Conservation (phyloP, 768 basidiomycete genomes). For the Cyathus striatus region DNA sequence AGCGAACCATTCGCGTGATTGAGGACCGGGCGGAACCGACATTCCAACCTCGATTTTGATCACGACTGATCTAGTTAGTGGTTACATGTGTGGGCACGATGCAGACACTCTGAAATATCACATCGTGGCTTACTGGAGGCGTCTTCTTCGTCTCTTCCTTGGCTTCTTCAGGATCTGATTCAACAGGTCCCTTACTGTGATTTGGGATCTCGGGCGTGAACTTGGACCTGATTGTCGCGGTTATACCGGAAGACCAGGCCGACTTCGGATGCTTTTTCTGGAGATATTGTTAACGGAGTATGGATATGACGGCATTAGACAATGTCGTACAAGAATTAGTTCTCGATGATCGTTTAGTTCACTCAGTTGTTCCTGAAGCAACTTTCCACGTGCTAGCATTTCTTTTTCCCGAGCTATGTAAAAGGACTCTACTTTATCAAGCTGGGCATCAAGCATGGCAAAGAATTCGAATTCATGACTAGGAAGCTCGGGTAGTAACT, state of each 20-base stretch:
- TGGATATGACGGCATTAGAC: too few relatives aligned
- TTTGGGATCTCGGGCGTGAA: neutral
- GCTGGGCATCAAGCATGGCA: constrained; percentile 65
- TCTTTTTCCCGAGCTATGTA: constrained; percentile 67
- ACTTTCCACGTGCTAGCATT: constrained; percentile 41
- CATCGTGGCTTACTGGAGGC: neutral
- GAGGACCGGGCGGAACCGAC: too few relatives aligned
- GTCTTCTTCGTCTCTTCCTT: neutral
- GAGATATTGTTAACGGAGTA: constrained; percentile 1
- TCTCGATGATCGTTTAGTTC: constrained; percentile 71
- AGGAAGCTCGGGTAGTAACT: constrained; percentile 51
- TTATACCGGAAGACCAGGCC: neutral
- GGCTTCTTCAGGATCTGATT: neutral
- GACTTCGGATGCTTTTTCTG: constrained; percentile 10
- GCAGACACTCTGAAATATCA: too few relatives aligned
- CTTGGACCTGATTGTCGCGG: neutral
- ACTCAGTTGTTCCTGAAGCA: constrained; percentile 63
- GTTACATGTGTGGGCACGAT: too few relatives aligned
- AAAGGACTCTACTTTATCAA: constrained; percentile 84
- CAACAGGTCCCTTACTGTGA: too few relatives aligned
- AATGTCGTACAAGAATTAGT: constrained; percentile 45
- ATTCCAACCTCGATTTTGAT: too few relatives aligned
- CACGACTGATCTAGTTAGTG: too few relatives aligned
- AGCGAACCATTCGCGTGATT: neutral
- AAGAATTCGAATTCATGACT: constrained; percentile 71